Base-by-base conservation (phyloP, 192 early-diverging fungal genomes). In the Helicostylum pulchrum region DNA sequence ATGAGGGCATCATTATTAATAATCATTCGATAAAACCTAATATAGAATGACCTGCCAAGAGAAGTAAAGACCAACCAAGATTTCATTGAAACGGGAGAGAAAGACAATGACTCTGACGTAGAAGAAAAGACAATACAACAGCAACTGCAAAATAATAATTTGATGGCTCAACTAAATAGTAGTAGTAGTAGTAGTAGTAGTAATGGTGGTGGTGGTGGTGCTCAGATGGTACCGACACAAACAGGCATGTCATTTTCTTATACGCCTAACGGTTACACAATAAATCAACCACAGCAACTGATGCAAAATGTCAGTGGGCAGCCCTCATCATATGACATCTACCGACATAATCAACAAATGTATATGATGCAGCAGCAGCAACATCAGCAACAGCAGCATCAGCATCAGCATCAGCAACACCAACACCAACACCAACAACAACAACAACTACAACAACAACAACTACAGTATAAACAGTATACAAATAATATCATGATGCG, bases 51-150 rank as follows among this genome's bases (percentile, higher is more conserved):
- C 14, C 53, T 65, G 31, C 72, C 75, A 15, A 58, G 74, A 32
- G 75, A 77, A 54, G 69, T 62, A 39, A 73, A 74, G 55, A 61
- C 65, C 20, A 75, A 75, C n/a, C 64, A 71, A 50, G 74, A 75
- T 43, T 47, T 20, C 21, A 21, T 46, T 7, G n/a, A 63, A 63
- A 51, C 2, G 2, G 48, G 36, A 39, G 46, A 49, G 3, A n/a
- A 39, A 20, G 54, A 56, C 1, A 7, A 39, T 20, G 17, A 34
- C 36, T 19, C 34, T 39, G 54, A 56, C 4, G 7, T 19, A 39
- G 54, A 56, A 56, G 54, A 39, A 39, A 12, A 34, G 32, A 19
- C 17, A 56, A 56, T n/a, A 12, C 7, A 8, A 56, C 31, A 32
- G 32, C 32, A 39, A 39, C 10, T 8, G 19, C 32, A 56, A 17